phyloP scores from a whole-genome alignment of 495 filamentous ascomycete species.

The Penicillium longicatenatum region DNA sequence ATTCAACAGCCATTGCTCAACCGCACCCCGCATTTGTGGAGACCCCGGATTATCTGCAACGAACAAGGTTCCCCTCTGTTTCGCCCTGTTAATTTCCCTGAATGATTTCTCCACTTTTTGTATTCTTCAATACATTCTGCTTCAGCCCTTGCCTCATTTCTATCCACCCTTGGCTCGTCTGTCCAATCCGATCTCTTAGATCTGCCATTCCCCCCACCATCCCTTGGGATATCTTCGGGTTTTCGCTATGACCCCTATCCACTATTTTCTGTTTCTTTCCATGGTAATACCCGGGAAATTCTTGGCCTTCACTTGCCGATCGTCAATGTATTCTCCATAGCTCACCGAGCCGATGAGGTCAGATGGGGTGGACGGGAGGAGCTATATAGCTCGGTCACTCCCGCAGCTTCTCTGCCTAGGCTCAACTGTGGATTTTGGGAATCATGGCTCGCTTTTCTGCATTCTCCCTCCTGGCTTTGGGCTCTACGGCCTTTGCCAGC shows the following conservation, averaged over 20 bases:
- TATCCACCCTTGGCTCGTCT: not conserved
- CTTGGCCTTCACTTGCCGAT: slow-evolving; percentile 16
- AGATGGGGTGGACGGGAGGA: not conserved
- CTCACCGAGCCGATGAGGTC: not conserved
- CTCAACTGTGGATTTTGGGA: not conserved
- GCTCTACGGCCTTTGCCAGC: slow-evolving; percentile 28
- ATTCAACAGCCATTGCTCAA: slow-evolving; percentile 6
- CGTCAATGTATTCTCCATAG: not conserved
- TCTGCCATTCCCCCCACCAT: not conserved
- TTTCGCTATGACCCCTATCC: slow-evolving; percentile 3
- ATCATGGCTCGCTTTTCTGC: slow-evolving; percentile 22
- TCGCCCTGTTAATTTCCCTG: not conserved
- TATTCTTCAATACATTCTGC: not conserved
- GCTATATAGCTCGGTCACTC: slow-evolving; percentile 8
- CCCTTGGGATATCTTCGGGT: slow-evolving; percentile 19
- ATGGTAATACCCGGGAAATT: slow-evolving; percentile 10
- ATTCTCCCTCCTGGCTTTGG: slow-evolving; percentile 25
- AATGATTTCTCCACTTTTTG: not conserved
- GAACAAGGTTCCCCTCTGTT: not conserved
- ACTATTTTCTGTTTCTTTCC: slow-evolving; percentile 1
- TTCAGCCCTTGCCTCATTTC: not conserved
- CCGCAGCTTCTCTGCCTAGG: not conserved
- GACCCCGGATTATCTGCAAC: slow-evolving; percentile 15
- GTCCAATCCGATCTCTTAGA: not conserved
- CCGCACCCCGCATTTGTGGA: slow-evolving; percentile 21